Evolutionary conservation across 2,329 filamentous ascomycete genomes (phyloP), one percentile per base, ranked within the genome.

Genomic region (Xylariales sp.): DNA sequence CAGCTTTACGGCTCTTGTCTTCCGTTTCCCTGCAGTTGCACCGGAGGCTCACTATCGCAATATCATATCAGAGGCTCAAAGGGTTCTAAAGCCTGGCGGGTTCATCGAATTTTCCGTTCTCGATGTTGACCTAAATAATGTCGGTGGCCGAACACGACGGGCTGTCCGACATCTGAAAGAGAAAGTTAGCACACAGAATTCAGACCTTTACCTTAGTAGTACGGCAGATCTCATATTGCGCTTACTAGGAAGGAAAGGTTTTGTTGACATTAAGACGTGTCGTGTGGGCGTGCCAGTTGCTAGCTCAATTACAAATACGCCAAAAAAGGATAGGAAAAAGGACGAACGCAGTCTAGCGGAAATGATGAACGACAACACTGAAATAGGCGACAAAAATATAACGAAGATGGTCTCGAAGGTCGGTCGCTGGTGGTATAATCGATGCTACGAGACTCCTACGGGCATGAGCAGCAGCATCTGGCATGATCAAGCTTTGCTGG

Each of bases 361-460:
- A 75, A 89, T 93, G 81, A 91, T 93, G 80, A 89, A 86, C 36
- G 90, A 93, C 71, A 85, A 90, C 43, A 87, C 88, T n/a, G 84
- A 88, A 0, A 83, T 87, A 14, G 91, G 91, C 28, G 93, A 97
- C 72, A 93, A 94, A 76, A 91, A 89, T 72, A 97, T 98, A 76
- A 93, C 93, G 14, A 94, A 93, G 76, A 97, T 97, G 85, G 94
- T 98, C 28, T 91, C 94, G 16, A 91, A 90, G 70, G 95, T 98
- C 10, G 95, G 94, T 1, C 87, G 96, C 50, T 98, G 95, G 93
- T 99, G 96, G 96, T 98, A 97, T 80, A 92, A 89, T 9, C 89
- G 92, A 60, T 97, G 95, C 83, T 98, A 97, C 78, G 95, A 97
- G 80, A 86, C 64, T 85, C 87, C 4, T 83, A 90, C 8, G 79